Conservation (phyloP, 2,329 filamentous ascomycete species). For the Incumbomyces lentus region DNA sequence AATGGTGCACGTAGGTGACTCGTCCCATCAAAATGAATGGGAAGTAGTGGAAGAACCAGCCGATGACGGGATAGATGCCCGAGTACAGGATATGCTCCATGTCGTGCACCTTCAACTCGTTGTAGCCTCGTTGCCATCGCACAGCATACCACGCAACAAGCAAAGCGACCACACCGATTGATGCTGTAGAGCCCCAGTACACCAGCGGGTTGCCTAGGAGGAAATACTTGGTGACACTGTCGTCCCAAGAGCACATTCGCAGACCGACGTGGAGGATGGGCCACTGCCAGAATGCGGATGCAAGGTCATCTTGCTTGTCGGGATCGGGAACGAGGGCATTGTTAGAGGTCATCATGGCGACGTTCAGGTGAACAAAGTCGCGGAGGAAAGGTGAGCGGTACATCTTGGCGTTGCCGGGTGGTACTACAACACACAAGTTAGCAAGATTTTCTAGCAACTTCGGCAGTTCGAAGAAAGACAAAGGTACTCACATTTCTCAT, state of each 20-base stretch:
- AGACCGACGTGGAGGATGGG: slow-evolving; percentile 89
- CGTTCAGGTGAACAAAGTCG: slow-evolving; percentile 95
- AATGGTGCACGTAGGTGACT: slow-evolving; percentile 98
- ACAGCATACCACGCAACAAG: slow-evolving; percentile 76
- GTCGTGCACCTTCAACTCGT: slow-evolving; percentile 66
- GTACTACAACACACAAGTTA: slow-evolving; percentile 47
- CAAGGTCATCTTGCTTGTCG: slow-evolving; percentile 97
- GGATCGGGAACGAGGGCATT: slow-evolving; percentile 95
- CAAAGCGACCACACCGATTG: slow-evolving; percentile 61
- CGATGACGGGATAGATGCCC: slow-evolving; percentile 79
- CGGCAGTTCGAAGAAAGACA: background rate
- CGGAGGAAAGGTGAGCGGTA: slow-evolving; percentile 97
- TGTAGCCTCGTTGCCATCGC: slow-evolving; percentile 91
- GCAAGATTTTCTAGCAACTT: background rate
- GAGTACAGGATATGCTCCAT: slow-evolving; percentile 93
- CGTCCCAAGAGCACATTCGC: slow-evolving; percentile 97
- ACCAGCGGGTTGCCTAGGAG: slow-evolving; percentile 91
- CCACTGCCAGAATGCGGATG: slow-evolving; percentile 98
- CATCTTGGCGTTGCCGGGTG: slow-evolving; percentile 73
- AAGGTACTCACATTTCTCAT: slow-evolving; percentile 69
- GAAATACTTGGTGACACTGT: slow-evolving; percentile 94
- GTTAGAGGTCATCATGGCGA: slow-evolving; percentile 99
- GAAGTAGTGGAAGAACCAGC: slow-evolving; percentile 93
- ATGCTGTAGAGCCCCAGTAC: slow-evolving; percentile 86
- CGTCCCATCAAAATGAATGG: slow-evolving; percentile 96